phyloP scores from a whole-genome alignment of 441 rosid genomes.

The Manihot esculenta region DNA sequence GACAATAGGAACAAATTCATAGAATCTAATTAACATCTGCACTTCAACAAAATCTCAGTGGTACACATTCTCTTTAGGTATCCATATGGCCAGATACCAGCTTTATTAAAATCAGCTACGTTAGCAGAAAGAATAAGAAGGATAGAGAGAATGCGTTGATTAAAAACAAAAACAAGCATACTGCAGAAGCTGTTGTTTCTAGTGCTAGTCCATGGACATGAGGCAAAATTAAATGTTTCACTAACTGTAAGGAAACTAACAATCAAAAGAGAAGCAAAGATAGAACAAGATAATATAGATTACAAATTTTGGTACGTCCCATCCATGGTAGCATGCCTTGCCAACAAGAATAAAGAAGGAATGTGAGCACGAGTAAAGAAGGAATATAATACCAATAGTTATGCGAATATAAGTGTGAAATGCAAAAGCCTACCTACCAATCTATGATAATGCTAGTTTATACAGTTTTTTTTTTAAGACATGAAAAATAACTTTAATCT shows the following conservation, averaged over 20 bases:
- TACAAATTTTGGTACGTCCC: neutral
- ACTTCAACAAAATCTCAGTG: neutral
- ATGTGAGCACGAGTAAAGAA: neutral
- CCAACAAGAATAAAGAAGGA: neutral
- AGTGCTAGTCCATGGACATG: slow-evolving; percentile 93
- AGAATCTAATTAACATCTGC: slow-evolving; percentile 16
- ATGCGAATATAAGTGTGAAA: neutral
- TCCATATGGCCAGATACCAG: neutral
- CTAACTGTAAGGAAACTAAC: slow-evolving; percentile 51
- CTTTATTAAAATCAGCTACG: neutral
- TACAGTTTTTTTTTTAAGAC: no score
- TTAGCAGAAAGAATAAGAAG: neutral
- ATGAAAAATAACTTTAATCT: no score
- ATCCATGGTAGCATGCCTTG: neutral
- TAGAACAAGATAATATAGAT: no score
- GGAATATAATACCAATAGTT: neutral
- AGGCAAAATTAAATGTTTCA: slow-evolving; percentile 89
- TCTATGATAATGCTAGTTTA: neutral
- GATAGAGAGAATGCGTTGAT: neutral
- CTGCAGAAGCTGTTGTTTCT: slow-evolving; percentile 91
- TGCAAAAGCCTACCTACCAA: neutral
- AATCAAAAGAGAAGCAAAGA: neutral
- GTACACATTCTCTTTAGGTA: neutral
- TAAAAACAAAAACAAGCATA: slow-evolving; percentile 37
- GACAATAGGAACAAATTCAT: slow-evolving; percentile 6